phyloP scores from a whole-genome alignment of 352 stramenopile species.

The Pythium rishiriense region DNA sequence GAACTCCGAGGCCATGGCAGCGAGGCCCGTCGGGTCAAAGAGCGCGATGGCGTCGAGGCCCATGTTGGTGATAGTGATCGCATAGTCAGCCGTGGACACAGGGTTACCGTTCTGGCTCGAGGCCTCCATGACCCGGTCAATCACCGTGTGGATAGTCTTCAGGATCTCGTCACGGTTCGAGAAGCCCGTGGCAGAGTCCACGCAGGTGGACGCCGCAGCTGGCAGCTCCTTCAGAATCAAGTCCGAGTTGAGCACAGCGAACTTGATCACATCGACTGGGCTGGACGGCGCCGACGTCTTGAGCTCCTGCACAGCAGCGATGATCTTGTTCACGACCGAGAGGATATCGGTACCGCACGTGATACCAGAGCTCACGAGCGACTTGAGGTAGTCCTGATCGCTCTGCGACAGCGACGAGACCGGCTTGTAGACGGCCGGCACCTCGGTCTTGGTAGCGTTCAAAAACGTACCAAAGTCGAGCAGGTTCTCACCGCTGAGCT shows the following conservation, averaged over 20 bases:
- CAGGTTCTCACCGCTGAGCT: conserved; percentile 11
- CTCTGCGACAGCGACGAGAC: conserved; percentile 31
- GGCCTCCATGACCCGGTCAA: conserved; percentile 50
- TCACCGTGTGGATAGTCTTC: conserved; percentile 48
- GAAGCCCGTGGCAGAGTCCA: conserved; percentile 24
- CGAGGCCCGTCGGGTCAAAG: conserved; percentile 47
- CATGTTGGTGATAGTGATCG: conserved; percentile 44
- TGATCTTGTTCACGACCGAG: conserved; percentile 37
- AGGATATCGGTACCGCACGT: conserved; percentile 33
- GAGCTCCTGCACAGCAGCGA: conserved; percentile 13
- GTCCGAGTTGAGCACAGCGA: conserved; percentile 38
- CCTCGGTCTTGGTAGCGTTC: conserved; percentile 4
- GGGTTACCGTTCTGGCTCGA: conserved; percentile 42
- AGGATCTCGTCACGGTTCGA: conserved; percentile 39
- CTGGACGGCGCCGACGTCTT: conserved; percentile 19
- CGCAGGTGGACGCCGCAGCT: conserved; percentile 40
- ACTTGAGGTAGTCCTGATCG: conserved; percentile 28
- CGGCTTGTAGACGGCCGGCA: conserved; percentile 8
- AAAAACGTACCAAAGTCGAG: conserved; percentile 2
- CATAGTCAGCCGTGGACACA: conserved; percentile 39
- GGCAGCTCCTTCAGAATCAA: conserved; percentile 57
- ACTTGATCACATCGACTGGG: conserved; percentile 33
- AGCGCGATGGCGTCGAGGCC: conserved; percentile 45
- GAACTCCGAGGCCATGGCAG: conserved; percentile 42
- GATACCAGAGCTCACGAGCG: conserved; percentile 32